These are phyloP conservation scores for Aureococcus anophagefferens DNA, from an alignment of 108 stramenopile genomes.

Conservation along the genomic window DNA sequence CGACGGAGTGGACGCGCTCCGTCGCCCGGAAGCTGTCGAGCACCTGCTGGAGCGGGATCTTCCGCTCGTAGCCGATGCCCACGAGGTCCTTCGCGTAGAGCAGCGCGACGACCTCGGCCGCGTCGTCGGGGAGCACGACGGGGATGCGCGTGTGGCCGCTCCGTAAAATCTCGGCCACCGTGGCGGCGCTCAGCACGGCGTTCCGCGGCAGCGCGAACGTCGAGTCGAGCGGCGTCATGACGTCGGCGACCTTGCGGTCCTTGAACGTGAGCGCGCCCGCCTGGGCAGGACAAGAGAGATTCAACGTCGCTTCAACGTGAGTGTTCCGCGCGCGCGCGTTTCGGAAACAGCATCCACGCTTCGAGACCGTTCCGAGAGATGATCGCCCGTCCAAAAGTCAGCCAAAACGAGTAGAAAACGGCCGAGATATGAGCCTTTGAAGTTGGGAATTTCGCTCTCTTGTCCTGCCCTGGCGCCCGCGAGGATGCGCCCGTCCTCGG, in stretches of 20 bases:
- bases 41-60: too few species aligned
- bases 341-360: too few species aligned
- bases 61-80: slow-evolving; percentile 45
- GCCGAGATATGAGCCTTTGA: too few species aligned
- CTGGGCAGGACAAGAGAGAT: too few species aligned
- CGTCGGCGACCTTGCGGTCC: slow-evolving; percentile 66
- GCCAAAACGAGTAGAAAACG: too few species aligned
- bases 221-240: slow-evolving; percentile 81
- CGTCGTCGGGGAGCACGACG: slow-evolving; percentile 45
- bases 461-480: too few species aligned
- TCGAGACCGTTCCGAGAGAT: too few species aligned
- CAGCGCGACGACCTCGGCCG: slow-evolving; percentile 79
- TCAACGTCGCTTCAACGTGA: too few species aligned
- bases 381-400: too few species aligned
- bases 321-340: too few species aligned
- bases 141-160: slow-evolving; percentile 85
- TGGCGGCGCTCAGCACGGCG: slow-evolving; percentile 77
- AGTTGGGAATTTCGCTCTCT: too few species aligned
- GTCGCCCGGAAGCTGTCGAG: too few species aligned
- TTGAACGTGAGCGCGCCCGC: slow-evolving; percentile 75
- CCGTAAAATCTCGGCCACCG: slow-evolving; percentile 84
- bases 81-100: slow-evolving; percentile 96
- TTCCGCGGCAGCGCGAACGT: slow-evolving; percentile 82
- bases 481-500: slow-evolving; percentile 80
- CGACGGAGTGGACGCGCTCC: background rate